A percentile compares a stretch with the other conserved stretches of the same genome.
phyloP scores from a whole-genome alignment of 140 eudicot species.

The Oenanthe javanica region DNA sequence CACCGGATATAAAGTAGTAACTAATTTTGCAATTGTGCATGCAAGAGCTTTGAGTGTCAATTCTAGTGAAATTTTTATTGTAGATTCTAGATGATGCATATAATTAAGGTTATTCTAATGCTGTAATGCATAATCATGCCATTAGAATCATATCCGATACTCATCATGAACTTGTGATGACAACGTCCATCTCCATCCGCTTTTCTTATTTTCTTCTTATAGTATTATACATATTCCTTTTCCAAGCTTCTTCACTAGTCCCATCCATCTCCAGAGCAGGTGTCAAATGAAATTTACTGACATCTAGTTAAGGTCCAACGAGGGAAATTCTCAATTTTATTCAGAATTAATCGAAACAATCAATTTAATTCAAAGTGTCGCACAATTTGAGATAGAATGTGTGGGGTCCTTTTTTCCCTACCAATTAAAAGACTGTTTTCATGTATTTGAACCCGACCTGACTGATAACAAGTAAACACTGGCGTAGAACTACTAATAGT shows the following conservation, averaged over 20 bases:
- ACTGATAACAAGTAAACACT: neutral
- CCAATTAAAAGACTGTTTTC: too few relatives aligned
- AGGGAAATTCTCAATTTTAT: too few relatives aligned
- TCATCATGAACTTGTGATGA: neutral
- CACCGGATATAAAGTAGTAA: neutral
- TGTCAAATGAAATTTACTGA: too few relatives aligned
- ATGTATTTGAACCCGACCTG: too few relatives aligned
- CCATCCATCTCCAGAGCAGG: neutral
- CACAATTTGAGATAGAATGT: too few relatives aligned
- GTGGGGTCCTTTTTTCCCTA: too few relatives aligned
- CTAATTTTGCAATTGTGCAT: neutral
- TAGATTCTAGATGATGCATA: neutral
- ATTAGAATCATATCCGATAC: conserved; percentile 4
- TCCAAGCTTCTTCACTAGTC: neutral
- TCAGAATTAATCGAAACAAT: too few relatives aligned
- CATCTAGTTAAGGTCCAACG: too few relatives aligned
- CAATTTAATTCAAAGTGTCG: too few relatives aligned
- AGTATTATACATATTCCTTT: neutral
- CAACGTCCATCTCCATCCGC: conserved; percentile 1
- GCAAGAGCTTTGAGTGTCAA: neutral
- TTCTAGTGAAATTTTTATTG: neutral
- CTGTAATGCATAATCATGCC: conserved; percentile 7
- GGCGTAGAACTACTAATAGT: too few relatives aligned
- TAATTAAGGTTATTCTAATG: conserved; percentile 1
- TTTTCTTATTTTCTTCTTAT: neutral